Percentiles rank a stretch among this genome's conserved stretches.
These are phyloP conservation scores for Emergomyces pasteurianus DNA, from an alignment of 2,329 filamentous ascomycete species.

Conservation along the genomic window DNA sequence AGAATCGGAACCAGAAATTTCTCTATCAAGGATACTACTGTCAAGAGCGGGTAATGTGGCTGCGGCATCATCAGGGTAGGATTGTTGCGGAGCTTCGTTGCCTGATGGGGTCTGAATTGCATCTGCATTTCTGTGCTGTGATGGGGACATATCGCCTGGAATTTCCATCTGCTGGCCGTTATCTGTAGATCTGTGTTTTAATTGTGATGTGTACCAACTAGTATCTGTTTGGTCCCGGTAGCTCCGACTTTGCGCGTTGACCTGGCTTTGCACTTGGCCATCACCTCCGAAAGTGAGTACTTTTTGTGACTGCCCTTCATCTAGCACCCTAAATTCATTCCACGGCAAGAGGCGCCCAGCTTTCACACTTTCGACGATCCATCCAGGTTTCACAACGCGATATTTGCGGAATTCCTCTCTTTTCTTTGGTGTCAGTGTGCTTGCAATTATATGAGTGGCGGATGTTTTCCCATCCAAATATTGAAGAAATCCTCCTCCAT, in stretches of 20 bases:
- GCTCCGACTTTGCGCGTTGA: constrained; percentile 46
- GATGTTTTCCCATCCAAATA: constrained; percentile 91
- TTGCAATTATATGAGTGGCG: constrained; percentile 92
- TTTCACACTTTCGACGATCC: constrained; percentile 81
- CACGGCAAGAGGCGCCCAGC: constrained; percentile 75
- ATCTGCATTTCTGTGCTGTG: not conserved
- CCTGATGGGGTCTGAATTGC: not conserved
- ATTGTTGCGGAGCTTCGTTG: not conserved
- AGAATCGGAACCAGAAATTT: not conserved
- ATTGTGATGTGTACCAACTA: constrained; percentile 71
- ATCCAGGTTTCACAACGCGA: constrained; percentile 85
- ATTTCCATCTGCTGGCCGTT: not conserved
- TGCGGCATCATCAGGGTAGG: not conserved
- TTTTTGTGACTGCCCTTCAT: constrained; percentile 73
- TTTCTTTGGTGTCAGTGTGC: constrained; percentile 83
- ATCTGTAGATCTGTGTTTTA: constrained; percentile 33
- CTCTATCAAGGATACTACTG: not conserved
- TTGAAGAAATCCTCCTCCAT: constrained; percentile 92
- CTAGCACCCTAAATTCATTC: constrained; percentile 71
- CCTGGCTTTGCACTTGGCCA: constrained; percentile 55
- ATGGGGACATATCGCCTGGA: not conserved
- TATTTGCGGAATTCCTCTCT: constrained; percentile 76
- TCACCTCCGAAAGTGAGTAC: constrained; percentile 50
- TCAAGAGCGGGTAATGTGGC: not conserved
- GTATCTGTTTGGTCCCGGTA: constrained; percentile 72